A percentile compares a stretch with the other conserved stretches of the same genome.
Conservation (phyloP, 805 yeast genomes). For the Metschnikowia orientalis region DNA sequence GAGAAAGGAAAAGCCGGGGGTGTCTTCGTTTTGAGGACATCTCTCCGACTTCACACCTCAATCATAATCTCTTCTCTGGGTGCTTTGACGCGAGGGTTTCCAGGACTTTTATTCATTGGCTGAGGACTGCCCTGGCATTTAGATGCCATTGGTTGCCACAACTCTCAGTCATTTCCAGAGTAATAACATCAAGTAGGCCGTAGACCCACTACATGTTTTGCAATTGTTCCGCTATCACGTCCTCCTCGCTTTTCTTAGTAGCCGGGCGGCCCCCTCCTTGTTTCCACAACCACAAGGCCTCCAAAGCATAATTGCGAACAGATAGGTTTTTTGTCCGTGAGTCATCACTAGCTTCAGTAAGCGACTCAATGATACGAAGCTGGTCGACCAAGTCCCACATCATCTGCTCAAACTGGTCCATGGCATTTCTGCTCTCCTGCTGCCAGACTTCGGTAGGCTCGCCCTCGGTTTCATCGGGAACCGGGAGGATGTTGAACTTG, state of each 20-base stretch:
- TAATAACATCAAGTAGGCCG: slow-evolving; percentile 5
- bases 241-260: slow-evolving; percentile 21
- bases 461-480: slow-evolving; percentile 29
- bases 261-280: slow-evolving; percentile 41
- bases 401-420: slow-evolving; percentile 44
- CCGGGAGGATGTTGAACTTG: slow-evolving; percentile 50
- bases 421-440: slow-evolving; percentile 30
- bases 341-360: slow-evolving; percentile 69
- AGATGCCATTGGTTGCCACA: no score
- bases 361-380: slow-evolving; percentile 57
- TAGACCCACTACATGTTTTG: slow-evolving; percentile 11
- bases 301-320: slow-evolving; percentile 78
- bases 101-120: no score
- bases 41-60: no score
- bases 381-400: slow-evolving; percentile 72
- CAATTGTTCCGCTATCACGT: slow-evolving; percentile 22
- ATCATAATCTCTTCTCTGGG: no score
- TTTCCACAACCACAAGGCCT: slow-evolving; percentile 88
- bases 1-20: no score
- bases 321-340: slow-evolving; percentile 58
- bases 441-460: slow-evolving; percentile 34
- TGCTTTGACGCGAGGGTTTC: no score
- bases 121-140: no score
- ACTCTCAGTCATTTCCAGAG: slow-evolving; percentile 5
- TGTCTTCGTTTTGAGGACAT: no score